Evolutionary conservation across 371 early-diverging fungal genomes (phyloP), one percentile per base, ranked within the genome.

Genomic region (Mucor lusitanicus): DNA sequence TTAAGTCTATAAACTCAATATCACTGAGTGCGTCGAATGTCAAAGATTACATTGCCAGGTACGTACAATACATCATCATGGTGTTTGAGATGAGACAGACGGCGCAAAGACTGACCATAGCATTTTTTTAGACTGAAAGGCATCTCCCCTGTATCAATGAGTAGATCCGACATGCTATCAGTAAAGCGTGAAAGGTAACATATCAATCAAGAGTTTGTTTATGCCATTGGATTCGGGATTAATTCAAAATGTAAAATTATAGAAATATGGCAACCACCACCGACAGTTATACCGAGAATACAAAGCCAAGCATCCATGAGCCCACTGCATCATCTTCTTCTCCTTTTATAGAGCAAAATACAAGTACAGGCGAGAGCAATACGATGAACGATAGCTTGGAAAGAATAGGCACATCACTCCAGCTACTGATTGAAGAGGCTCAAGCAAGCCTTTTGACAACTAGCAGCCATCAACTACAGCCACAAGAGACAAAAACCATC

Each of bases 401-500:
- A 46, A 60, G 65, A n/a, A 69, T 69, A 8, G 57, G 48, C 6
- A 28, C n/a, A 3, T 64, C 65, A 15, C 21, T 69, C 6, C 65
- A 69, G 25, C 30, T 61, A 8, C 12, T 69, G 15, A 69, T 69
- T 25, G 28, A 60, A 28, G 70, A 65, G 46, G 70, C 65, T 4
- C 61, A 69, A 61, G 61, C 53, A n/a, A 69, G 70, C 55, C 61
- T 69, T 56, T 15, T 28, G 9, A 25, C 48, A 13, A 44, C 48
- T 12, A 25, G 21, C 9, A 58, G 28, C 25, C 28, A 19, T 13
- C 48, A 23, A 12, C 17, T 48, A 27, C 25, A 50, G 13, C 23
- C 32, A n/a, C 17, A 15, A 42, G 42, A 48, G 23, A n/a, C 23
- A 23, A 23, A 48, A 4, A 48, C n/a, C 9, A 48, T 48, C 7